Evolutionary conservation across 306 rosid genomes (phyloP), one percentile per base, ranked within the genome.

Genomic region (Betula pendula): DNA sequence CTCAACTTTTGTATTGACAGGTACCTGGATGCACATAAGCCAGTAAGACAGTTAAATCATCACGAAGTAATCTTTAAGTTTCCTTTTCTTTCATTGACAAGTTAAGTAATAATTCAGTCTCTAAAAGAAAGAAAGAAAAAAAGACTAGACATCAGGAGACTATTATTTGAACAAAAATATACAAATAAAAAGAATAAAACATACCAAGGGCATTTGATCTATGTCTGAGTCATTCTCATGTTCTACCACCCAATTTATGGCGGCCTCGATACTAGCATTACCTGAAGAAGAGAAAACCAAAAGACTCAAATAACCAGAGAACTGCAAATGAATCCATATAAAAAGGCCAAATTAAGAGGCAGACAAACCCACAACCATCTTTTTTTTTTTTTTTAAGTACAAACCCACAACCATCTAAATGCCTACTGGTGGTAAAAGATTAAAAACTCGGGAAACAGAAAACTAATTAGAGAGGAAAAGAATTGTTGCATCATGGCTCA

Each of bases 131-230:
- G 1, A 49, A 27, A n/a, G 2, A 40, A 15, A 68, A n/a, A 20
- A 25, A 4, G 38, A 33, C 43, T 44, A 44, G 1, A 69, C 73
- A 69, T 44, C 17, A 27, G 27, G 42, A 29, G 17, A 12, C 40
- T 27, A 40, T 14, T 9, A 50, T 33, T 19, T 42, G 49, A 22
- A 67, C 25, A 19, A 15, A 52, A 17, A 50, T n/a, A 1, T 17
- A 50, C 17, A 38, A 47, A 69, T 44, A 72, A 68, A 52, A 71
- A 15, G 60, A 20, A 74, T 66, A 58, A 27, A 47, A 3, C 72
- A 47, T 92, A 95, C 99, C 95, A 86, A 65, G 79, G 97, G 97
- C 92, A 95, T 90, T 87, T 92, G 83, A 75, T 95, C 99, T 71
- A 95, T 85, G 79, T 90, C 94, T 17, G 87, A 63, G 62, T 88